A percentile compares a stretch with the other conserved stretches of the same genome.
Conservation (phyloP, 257 asterid genomes). For the Coffea canephora region DNA sequence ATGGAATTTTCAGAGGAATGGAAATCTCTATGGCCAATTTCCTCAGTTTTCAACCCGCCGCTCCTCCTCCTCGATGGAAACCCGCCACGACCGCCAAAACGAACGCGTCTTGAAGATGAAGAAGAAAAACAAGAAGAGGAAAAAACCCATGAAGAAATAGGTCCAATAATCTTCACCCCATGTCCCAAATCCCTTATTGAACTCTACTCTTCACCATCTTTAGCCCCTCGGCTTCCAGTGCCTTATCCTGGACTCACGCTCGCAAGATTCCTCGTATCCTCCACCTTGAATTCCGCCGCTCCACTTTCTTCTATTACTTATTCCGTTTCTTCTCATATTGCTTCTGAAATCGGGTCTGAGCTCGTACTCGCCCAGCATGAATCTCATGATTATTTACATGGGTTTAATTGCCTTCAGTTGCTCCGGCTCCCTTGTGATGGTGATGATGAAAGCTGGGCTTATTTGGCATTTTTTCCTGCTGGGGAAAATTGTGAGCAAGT, state of each 20-base stretch:
- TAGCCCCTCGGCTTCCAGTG: constrained; percentile 58
- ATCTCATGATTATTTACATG: constrained; percentile 36
- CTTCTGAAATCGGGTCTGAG: constrained; percentile 38
- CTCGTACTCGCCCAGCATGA: constrained; percentile 3
- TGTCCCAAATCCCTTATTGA: constrained; percentile 21
- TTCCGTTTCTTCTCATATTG: constrained; percentile 34
- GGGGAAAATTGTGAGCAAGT: constrained; percentile 64
- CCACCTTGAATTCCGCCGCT: not conserved
- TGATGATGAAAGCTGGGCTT: constrained; percentile 22
- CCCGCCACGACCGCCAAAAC: constrained; percentile 16
- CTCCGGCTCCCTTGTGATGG: constrained; percentile 28
- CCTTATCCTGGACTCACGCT: constrained; percentile 42
- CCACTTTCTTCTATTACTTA: constrained; percentile 9
- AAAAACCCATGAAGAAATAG: constrained; percentile 6
- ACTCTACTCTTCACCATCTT: constrained; percentile 38
- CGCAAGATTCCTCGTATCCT: constrained; percentile 38
- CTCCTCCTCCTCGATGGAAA: constrained; percentile 32
- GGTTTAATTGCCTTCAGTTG: constrained; percentile 53
- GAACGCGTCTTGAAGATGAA: constrained; percentile 6
- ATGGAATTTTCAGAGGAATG: constrained; percentile 64
- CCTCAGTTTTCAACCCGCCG: constrained; percentile 29
- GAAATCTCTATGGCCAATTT: constrained; percentile 57
- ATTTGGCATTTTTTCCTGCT: constrained; percentile 52
- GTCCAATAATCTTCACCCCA: constrained; percentile 33
- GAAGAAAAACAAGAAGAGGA: not conserved